A percentile compares a stretch with the other conserved stretches of the same genome.
These are phyloP conservation scores for Coleophoma cylindrospora DNA, from an alignment of 2,329 filamentous ascomycete species.

Conservation along the genomic window DNA sequence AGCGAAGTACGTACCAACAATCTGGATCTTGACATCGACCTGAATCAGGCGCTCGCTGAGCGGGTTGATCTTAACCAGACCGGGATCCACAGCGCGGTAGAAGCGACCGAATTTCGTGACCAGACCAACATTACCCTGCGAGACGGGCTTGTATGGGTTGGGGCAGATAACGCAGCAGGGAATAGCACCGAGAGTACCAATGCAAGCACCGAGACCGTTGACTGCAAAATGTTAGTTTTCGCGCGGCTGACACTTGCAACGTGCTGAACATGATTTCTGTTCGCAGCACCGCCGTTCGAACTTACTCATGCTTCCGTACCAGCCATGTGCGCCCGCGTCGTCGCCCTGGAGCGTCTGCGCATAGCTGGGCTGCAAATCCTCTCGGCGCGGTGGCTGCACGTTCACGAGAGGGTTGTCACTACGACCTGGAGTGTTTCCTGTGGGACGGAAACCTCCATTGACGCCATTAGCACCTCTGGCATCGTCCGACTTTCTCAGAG, in stretches of 20 bases:
- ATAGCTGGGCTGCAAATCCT: conserved; percentile 74
- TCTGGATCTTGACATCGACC: conserved; percentile 99
- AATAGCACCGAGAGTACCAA: conserved; percentile 79
- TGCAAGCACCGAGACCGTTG: conserved; percentile 65
- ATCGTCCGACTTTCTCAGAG: not conserved
- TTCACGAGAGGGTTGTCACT: conserved; percentile 46
- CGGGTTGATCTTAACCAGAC: conserved; percentile 95
- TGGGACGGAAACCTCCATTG: conserved; percentile 13
- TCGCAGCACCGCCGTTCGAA: conserved; percentile 11
- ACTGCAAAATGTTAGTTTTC: conserved; percentile 37
- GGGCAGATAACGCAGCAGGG: conserved; percentile 90
- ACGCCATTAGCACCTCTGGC: not conserved
- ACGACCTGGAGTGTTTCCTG: conserved; percentile 12
- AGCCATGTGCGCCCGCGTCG: conserved; percentile 69
- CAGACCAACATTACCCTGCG: conserved; percentile 90
- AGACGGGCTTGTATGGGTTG: conserved; percentile 91
- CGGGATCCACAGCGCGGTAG: conserved; percentile 92
- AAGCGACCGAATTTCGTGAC: conserved; percentile 95
- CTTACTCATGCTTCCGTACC: conserved; percentile 85
- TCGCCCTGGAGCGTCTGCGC: conserved; percentile 58
- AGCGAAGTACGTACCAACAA: conserved; percentile 52
- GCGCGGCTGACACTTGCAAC: too few species aligned
- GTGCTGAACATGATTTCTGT: too few species aligned
- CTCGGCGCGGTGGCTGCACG: conserved; percentile 74
- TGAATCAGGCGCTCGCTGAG: conserved; percentile 85